Base-by-base conservation (phyloP, 768 basidiomycete genomes). In the Tylopilus sp. region DNA sequence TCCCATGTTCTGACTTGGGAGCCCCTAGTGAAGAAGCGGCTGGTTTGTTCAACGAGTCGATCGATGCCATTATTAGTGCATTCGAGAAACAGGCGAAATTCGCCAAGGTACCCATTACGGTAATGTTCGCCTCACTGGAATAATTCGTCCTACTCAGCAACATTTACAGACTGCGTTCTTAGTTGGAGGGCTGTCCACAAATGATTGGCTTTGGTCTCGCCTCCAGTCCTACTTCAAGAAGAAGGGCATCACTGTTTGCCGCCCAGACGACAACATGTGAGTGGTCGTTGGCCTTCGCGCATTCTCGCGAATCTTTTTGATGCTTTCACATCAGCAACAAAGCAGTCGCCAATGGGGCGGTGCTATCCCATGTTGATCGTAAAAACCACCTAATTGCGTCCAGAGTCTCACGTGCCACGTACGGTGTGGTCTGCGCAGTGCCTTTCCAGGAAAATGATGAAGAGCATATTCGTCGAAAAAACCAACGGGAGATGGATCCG, bases 401-500 rank as follows among this genome's bases (percentile, higher is more conserved):
- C 15, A 13, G 33, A 35, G 33, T 35, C 17, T 15, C 33, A 12
- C 33, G 33, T 35, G 33, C 33, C 15, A 35, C 33, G 6, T 35
- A 35, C 33, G 33, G 33, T 35, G 33, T 35, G 11, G 15, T 35
- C 11, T 35, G 33, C 15, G 33, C 33, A 1, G 33, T 35, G 15
- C 33, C 33, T 15, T 13, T 15, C 15, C 13, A 35, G 15, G 15
- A 15, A 17, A 17, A 17, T 17, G 15, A 35, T 15, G 33, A 35
- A 35, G 33, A 35, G 17, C 33, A 35, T 17, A 17, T 17, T 35
- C 33, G 33, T 3, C 15, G 33, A 45, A 50, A 50, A 40, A 6
- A 15, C 3, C 5, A 21, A 4, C 57, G 57, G 55, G 57, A 58
- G 38, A 38, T 3, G 3, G 50, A 58, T 25, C 40, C 55, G 8